phyloP scores from a whole-genome alignment of 202 grass and related monocot species.

The Panicum virgatum region DNA sequence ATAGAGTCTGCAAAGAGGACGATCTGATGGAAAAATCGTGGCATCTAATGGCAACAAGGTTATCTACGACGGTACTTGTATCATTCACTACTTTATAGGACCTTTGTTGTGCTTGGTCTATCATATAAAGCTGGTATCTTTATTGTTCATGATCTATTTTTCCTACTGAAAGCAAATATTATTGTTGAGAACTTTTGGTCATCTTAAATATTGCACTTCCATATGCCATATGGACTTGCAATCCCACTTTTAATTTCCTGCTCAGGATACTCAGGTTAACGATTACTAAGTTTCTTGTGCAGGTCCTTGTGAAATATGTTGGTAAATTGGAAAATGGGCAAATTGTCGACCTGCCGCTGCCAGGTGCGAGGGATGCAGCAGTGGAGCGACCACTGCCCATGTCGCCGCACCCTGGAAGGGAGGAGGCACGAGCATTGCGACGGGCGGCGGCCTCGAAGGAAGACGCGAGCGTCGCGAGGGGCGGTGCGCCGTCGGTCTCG shows the following conservation, averaged over 20 bases:
- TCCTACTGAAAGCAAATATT: not conserved
- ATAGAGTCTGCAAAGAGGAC: not conserved
- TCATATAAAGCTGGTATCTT: not conserved
- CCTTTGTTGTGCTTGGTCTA: not conserved
- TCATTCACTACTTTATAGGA: not conserved
- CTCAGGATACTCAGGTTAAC: not conserved
- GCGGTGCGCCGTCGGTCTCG: too few species aligned
- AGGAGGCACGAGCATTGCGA: too few species aligned
- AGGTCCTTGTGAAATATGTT: slow-evolving; percentile 6
- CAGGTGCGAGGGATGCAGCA: too few species aligned
- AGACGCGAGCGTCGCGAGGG: too few species aligned
- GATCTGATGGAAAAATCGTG: not conserved
- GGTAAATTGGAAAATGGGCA: not conserved
- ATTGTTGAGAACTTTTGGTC: not conserved
- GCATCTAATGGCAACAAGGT: not conserved
- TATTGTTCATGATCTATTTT: not conserved
- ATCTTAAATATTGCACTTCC: not conserved
- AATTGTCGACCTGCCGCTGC: not conserved
- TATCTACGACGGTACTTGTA: not conserved
- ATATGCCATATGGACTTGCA: not conserved
- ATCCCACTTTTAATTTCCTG: not conserved
- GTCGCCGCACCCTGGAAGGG: too few species aligned
- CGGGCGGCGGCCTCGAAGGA: too few species aligned
- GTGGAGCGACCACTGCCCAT: too few species aligned
- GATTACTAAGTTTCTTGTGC: not conserved